Evolutionary conservation across 768 basidiomycete species (phyloP), one percentile per base, ranked within the genome.

Genomic region (Clavulina sp.): DNA sequence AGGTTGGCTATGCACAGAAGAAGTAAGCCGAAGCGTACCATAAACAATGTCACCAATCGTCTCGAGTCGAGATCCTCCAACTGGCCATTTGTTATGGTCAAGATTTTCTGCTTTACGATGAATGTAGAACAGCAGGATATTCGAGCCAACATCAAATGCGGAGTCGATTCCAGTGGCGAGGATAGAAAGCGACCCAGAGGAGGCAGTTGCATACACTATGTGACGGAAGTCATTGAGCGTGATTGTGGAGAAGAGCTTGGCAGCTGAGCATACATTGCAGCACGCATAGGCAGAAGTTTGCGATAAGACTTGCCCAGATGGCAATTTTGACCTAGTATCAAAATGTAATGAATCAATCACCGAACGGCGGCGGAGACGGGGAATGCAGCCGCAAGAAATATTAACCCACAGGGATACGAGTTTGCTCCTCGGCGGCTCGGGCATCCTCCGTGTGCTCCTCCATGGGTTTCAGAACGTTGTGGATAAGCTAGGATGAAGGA

Each of bases 131-230:
- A 91, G 70, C n/a, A 91, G 68, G 41, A 86, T 62, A 58, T 86
- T 89, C 60, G 84, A 85, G 43, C 81, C 81, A 56, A 85, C 72
- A 61, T 91, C 88, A 60, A 81, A 86, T 13, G 84, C 70, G 7
- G 91, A 79, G 62, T 97, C 93, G 60, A 92, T 82, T 5, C 75
- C 83, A 2, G 89, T 93, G 7, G 89, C 88, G 54, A 96, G 73
- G 48, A 96, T 70, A 3, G 88, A 87, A 3, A 96, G 68, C 0
- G 88, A 93, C 4, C 75, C 56, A 1, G 87, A 81, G 1, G 84
- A 84, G 50, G 86, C 73, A 16, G 95, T 92, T 9, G 85, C 93
- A 62, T 96, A 99, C 59, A 99, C 85, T 89, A 57, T 43, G 23
- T 5, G 33, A 53, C 19, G 19, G 16, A 43, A 30, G 52, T 4